Evolutionary conservation across 768 basidiomycete species (phyloP), one percentile per base, ranked within the genome.

Genomic region (Podaxis sp.): DNA sequence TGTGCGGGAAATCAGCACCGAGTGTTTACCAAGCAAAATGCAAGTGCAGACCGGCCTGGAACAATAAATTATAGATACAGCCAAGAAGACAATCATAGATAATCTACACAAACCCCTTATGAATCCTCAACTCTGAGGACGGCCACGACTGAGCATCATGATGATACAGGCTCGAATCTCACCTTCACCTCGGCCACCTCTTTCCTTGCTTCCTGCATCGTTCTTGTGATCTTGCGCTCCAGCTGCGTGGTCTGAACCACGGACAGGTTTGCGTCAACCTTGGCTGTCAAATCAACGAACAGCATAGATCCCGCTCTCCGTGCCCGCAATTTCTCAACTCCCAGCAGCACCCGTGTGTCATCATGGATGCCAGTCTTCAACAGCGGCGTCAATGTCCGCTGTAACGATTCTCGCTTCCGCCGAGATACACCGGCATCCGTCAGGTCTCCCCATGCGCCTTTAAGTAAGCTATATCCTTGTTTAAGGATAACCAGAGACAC

Each of bases 401-500:
- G 70, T n/a, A 94, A 80, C 15, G 80, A 78, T 27, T 74, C 72
- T 47, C 78, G 80, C 50, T 86, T 88, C 55, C 73, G 71, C 7
- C 73, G 71, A 0, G 92, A 85, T 29, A 94, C 84, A 15, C 93
- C 87, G 17, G 89, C 91, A 68, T 97, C 94, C 0, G 91, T 90
- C 62, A 97, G 78, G 70, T 97, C 94, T 17, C 83, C 79, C 77
- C 91, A 84, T 2, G 93, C 91, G 15, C 86, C 86, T 40, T 77
- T 71, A 49, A 93, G 78, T 27, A 97, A 76, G 4, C 74, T 75
- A 55, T 87, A 74, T 19, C 94, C 91, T 71, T 97, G 93, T 64
- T 80, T 82, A 3, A 96, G 76, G 72, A 98, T 95, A 57, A 96
- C 85, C 59, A 90, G 71, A n/a, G 94, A 94, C n/a, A 96, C 93